Evolutionary conservation across 805 yeast species (phyloP), one percentile per base, ranked within the genome.

Genomic region (Priceomyces melissophilus): DNA sequence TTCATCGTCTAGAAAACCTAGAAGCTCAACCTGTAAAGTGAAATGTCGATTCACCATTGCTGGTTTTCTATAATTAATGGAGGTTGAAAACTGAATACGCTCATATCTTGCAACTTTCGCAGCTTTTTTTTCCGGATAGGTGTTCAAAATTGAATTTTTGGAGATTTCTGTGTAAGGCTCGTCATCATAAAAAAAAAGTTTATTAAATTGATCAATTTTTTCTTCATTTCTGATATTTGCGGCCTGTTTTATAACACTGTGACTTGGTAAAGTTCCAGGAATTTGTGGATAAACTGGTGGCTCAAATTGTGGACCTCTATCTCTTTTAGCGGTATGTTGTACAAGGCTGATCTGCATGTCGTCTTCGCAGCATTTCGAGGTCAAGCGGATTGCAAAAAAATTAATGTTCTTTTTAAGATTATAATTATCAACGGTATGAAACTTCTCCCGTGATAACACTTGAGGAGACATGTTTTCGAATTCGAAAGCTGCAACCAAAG

Each of bases 301-400:
- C 2, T 68, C 52, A 42, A 71, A 68, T 54, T 81, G 87, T 0
- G 87, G 88, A 0, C 88, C 89, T 45, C 75, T 69, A 48, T 84
- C 89, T 45, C 91, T 65, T 56, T 84, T 84, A 1, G 90, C 82
- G 0, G 89, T 84, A 52, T 82, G 88, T 49, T 84, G 88, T 11
- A 83, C 73, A 38, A 82, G 60, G 13, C 57, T 63, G 8, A 79
- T 75, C 10, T 63, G 62, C 0, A 65, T 53, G 20, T 62, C 66
- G 37, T 76, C 80, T 30, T 80, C 84, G 32, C 69, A 68, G 46
- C 79, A 76, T 45, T 63, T 73, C 1, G 86, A 73, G 5, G 66
- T 66, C 32, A 83, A 63, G 28, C 75, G 57, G 7, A 82, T 57
- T 0, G 79, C 81, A 59, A 82, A 81, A 51, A 69, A 73, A 41